phyloP scores from a whole-genome alignment of 1,284 basidiomycete species.

The Apiotrichum veenhuisii region DNA sequence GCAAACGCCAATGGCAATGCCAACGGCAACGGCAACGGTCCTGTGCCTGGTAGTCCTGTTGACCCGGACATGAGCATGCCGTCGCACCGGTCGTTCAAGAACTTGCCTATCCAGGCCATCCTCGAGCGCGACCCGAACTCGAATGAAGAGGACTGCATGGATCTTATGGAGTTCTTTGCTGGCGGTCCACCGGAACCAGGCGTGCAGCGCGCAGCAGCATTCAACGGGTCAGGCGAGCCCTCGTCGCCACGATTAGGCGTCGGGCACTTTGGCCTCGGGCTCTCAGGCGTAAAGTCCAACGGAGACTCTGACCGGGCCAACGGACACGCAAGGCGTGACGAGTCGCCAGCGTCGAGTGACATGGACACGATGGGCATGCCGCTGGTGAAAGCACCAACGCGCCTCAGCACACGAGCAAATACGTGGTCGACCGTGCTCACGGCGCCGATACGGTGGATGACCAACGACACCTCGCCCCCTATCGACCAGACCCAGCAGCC shows the following conservation, averaged over 20 bases:
- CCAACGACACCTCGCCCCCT: slow-evolving; percentile 8
- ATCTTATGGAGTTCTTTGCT: slow-evolving; percentile 39
- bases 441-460: slow-evolving; percentile 13
- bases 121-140: slow-evolving; percentile 16
- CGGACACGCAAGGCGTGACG: not conserved
- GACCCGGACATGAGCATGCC: not conserved
- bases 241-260: not conserved
- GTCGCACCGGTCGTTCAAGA: slow-evolving; percentile 9
- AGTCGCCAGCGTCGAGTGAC: not conserved
- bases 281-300: not conserved
- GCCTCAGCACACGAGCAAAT: not conserved
- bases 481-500: slow-evolving; percentile 27
- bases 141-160: slow-evolving; percentile 27
- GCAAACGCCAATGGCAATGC: not conserved
- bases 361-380: slow-evolving; percentile 1
- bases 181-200: slow-evolving; percentile 22
- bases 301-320: not conserved
- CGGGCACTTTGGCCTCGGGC: not conserved
- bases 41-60: slow-evolving; percentile 16
- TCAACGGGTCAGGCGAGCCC: not conserved
- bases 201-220: not conserved
- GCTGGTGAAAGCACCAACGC: not conserved
- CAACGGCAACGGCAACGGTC: not conserved
- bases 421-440: slow-evolving; percentile 9
- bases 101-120: slow-evolving; percentile 22